Percentiles rank a stretch among this genome's conserved stretches.
Conservation (phyloP, 352 stramenopile genomes). For the Globisporangium cystogenes region DNA sequence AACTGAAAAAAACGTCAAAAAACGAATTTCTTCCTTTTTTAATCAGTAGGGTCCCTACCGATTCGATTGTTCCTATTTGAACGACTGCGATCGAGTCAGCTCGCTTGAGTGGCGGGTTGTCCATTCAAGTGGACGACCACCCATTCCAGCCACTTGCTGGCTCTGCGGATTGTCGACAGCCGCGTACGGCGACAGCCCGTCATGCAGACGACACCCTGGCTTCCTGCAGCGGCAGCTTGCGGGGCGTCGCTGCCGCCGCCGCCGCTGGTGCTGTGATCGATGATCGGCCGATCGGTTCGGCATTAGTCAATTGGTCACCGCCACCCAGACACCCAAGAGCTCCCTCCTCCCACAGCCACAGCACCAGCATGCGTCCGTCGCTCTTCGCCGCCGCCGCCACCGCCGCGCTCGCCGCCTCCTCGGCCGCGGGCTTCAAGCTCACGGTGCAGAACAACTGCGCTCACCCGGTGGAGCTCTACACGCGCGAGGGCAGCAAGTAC, state of each 20-base stretch:
- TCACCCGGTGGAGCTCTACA: conserved; percentile 47
- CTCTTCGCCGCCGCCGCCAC: conserved; percentile 15
- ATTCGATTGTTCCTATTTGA: no score
- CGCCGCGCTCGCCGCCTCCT: conserved; percentile 15
- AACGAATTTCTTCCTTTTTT: no score
- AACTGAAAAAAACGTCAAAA: no score
- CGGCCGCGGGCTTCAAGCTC: conserved; percentile 34
- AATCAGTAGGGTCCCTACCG: no score
- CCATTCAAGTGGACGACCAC: not conserved
- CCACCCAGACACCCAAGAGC: no score
- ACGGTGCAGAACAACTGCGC: conserved; percentile 62
- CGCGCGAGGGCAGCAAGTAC: conserved; percentile 41
- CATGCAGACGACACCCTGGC: not conserved
- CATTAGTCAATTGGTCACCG: conserved; percentile 2
- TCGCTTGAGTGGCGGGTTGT: not conserved
- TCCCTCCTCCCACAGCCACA: no score
- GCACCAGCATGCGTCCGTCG: conserved; percentile 4
- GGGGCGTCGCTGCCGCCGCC: no score
- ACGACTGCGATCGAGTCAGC: no score
- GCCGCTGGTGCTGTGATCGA: no score
- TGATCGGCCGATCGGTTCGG: not conserved
- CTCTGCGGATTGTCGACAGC: not conserved
- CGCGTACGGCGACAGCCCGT: not conserved
- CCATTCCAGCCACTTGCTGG: no score
- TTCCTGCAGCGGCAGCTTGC: no score